Conservation (phyloP, 1,139 yeast genomes). For the Candida dubliniensis region DNA sequence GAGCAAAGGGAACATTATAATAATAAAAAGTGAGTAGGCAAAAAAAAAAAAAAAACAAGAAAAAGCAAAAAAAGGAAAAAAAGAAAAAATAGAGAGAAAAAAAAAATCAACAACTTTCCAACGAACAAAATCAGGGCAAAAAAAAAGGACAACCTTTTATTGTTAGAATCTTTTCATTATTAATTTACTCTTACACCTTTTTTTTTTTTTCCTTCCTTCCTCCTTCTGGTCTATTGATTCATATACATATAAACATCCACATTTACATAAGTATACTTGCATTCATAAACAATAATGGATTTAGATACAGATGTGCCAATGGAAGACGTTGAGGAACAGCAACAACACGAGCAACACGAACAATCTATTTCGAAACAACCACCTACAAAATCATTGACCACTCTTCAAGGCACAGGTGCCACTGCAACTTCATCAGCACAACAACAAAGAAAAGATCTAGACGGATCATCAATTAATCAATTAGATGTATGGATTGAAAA, state of each 20-base stretch:
- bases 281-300: constrained; percentile 43
- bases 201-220: background rate
- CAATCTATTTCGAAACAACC: constrained; percentile 1
- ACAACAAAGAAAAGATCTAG: constrained; percentile 12
- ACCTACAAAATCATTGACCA: constrained; percentile 3
- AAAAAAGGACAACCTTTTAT: background rate
- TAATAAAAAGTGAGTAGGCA: background rate
- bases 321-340: constrained; percentile 62
- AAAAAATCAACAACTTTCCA: background rate
- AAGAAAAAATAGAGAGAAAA: background rate
- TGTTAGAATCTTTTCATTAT: background rate
- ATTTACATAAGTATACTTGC: background rate
- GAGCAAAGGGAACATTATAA: background rate
- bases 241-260: background rate
- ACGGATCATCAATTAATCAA: constrained; percentile 47
- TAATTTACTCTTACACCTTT: background rate
- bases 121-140: background rate
- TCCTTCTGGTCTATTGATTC: background rate
- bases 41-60: background rate
- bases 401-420: constrained; percentile 7
- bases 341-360: constrained; percentile 23
- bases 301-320: constrained; percentile 69
- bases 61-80: background rate
- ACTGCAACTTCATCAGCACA: constrained; percentile 8
- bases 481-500: constrained; percentile 88